Evolutionary conservation across 768 basidiomycete genomes (phyloP), one percentile per base, ranked within the genome.

Genomic region (Solioccasus polychromus): DNA sequence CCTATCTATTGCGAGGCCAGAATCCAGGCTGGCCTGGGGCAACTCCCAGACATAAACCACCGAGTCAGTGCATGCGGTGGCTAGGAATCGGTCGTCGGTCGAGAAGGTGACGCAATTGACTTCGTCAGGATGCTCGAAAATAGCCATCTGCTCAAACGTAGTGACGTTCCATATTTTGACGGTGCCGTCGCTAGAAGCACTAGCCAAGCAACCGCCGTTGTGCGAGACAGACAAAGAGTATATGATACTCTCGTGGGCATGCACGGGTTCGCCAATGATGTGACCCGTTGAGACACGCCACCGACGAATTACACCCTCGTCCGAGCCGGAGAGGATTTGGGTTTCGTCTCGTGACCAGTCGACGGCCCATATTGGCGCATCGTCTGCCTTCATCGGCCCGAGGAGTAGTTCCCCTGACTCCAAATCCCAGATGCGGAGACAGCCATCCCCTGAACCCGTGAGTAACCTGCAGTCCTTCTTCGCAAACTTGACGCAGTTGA

Each of bases 21-120:
- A 63, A 39, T 61, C 60, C 52, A 61, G 35, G 47, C 58, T 61
- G 17, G 61, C 45, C 39, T 61, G 58, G 9, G 60, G 60, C 20
- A 54, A 11, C 39, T 66, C 67, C 64, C 66, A 66, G 17, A 66
- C 35, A 39, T 66, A 63, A 32, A 68, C 28, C 12, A 39, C 26
- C 32, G 63, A 55, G 38, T 64, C 62, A 35, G 55, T 62, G 35
- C 65, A 64, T 19, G 59, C 62, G 7, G 64, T 66, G 17, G 66
- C 63, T n/a, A 65, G 39, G 41, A 53, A 54, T 45, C 61, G 45
- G 42, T 59, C 59, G 50, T 68, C 64, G 38, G 41, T 22, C 3
- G 63, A 65, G 48, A 68, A 68, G 35, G 63, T 29, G 39, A 61
- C 35, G 19, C 55, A 67, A 17, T 59, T 58, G 36, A 67, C 63